Evolutionary conservation across 2,329 filamentous ascomycete genomes (phyloP).

Genomic region (Monosporascus cannonballus): DNA sequence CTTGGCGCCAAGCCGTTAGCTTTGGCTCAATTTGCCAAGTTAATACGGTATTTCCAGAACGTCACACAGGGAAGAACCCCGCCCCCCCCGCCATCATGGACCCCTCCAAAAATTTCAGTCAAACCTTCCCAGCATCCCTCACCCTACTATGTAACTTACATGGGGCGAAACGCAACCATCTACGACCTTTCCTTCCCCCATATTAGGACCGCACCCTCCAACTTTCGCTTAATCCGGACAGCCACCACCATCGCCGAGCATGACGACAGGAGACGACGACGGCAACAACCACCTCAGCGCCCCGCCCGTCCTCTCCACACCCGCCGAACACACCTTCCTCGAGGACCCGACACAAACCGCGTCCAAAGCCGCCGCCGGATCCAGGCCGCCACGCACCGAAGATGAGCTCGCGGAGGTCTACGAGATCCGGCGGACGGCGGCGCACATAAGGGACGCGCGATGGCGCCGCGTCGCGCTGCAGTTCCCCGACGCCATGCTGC

Average conservation of each 20-base stretch:
- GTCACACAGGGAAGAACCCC: background rate
- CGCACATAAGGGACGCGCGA: constrained; percentile 64
- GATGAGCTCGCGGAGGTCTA: constrained; percentile 72
- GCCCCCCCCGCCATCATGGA: background rate
- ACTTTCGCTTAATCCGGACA: background rate
- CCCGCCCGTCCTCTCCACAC: constrained; percentile 58
- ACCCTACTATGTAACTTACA: background rate
- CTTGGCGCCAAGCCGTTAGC: too few species aligned
- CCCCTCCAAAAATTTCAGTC: background rate
- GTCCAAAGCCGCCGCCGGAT: constrained; percentile 17
- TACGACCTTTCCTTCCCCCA: too few species aligned
- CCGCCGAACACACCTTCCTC: constrained; percentile 50
- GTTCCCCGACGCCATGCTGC: constrained; percentile 89
- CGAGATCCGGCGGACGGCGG: constrained; percentile 74
- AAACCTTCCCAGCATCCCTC: background rate
- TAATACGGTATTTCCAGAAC: background rate
- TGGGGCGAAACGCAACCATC: background rate
- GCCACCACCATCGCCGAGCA: background rate
- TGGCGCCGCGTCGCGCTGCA: constrained; percentile 84
- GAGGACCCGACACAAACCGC: constrained; percentile 39
- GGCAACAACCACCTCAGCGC: constrained; percentile 41
- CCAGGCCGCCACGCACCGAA: constrained; percentile 39
- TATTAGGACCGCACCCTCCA: background rate
- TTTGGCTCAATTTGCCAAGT: too few species aligned
- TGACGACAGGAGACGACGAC: constrained; percentile 28